These are phyloP conservation scores for Chrysanthemum lavandulifolium DNA, from an alignment of 129 eudicot species.

Conservation along the genomic window DNA sequence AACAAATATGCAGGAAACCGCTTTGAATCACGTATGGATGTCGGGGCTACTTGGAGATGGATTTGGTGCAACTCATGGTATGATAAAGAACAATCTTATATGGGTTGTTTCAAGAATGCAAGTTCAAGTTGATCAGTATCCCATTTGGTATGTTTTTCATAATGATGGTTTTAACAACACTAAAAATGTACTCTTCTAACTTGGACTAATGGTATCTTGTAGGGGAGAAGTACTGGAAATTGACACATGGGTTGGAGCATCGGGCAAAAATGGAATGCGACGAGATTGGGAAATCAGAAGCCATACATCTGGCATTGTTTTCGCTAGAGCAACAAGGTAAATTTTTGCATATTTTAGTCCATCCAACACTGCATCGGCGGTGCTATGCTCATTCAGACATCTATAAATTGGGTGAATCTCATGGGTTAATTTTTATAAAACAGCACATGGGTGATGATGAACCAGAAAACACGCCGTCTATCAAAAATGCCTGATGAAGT, in stretches of 20 bases:
- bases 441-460: conserved; percentile 97
- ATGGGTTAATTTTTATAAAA: background rate
- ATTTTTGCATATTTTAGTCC: background rate
- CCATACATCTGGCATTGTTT: conserved; percentile 58
- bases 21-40: conserved; percentile 82
- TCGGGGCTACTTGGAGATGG: conserved; percentile 85
- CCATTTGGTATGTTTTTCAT: conserved; percentile 52
- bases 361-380: conserved; percentile 2
- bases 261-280: conserved; percentile 88
- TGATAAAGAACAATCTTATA: conserved; percentile 71
- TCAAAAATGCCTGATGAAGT: conserved; percentile 87
- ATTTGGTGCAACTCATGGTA: conserved; percentile 85
- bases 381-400: background rate
- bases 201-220: conserved; percentile 9
- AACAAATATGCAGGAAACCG: conserved; percentile 66
- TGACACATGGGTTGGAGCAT: conserved; percentile 89
- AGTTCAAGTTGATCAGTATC: conserved; percentile 75
- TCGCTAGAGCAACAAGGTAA: conserved; percentile 76
- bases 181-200: background rate
- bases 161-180: background rate
- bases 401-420: background rate
- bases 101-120: conserved; percentile 92
- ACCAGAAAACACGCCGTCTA: conserved; percentile 64
- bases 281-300: conserved; percentile 74
- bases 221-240: conserved; percentile 85